Conservation (phyloP, 805 yeast species). For the Myxozyma neglecta region DNA sequence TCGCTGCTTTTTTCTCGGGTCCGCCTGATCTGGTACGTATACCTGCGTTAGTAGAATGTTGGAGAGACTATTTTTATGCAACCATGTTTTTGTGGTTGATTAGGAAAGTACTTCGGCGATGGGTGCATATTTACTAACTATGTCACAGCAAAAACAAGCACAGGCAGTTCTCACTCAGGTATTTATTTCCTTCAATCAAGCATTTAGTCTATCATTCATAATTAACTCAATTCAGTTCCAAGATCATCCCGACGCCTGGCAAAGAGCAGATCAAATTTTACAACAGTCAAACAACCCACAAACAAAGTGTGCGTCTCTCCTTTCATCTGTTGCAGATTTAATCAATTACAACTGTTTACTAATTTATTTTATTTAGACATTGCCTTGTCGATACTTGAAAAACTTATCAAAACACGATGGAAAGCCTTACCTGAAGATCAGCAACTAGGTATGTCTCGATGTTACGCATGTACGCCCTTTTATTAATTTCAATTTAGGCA, state of each 20-base stretch:
- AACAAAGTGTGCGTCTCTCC: slow-evolving; percentile 59
- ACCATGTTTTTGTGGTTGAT: background rate
- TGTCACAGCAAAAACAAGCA: slow-evolving; percentile 40
- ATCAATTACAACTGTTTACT: background rate
- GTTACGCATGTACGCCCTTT: background rate
- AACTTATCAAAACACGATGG: slow-evolving; percentile 90
- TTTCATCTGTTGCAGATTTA: background rate
- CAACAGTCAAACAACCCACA: slow-evolving; percentile 78
- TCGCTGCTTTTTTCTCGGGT: slow-evolving; percentile 79
- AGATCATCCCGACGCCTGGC: slow-evolving; percentile 95
- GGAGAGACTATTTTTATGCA: background rate
- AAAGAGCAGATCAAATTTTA: slow-evolving; percentile 82
- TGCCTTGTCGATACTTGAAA: slow-evolving; percentile 86
- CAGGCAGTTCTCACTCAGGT: slow-evolving; percentile 43
- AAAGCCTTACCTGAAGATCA: slow-evolving; percentile 86
- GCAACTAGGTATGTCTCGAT: slow-evolving; percentile 48
- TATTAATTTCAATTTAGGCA: slow-evolving; percentile 50
- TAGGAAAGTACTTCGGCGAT: background rate
- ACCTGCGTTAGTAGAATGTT: background rate
- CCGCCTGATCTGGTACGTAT: slow-evolving; percentile 47
- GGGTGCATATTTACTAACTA: background rate
- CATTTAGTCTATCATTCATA: background rate
- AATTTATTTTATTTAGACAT: slow-evolving; percentile 43
- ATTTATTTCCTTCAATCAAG: background rate
- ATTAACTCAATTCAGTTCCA: slow-evolving; percentile 56